phyloP scores from a whole-genome alignment of 2,329 filamentous ascomycete species.

The Cryphonectria nitschkei region DNA sequence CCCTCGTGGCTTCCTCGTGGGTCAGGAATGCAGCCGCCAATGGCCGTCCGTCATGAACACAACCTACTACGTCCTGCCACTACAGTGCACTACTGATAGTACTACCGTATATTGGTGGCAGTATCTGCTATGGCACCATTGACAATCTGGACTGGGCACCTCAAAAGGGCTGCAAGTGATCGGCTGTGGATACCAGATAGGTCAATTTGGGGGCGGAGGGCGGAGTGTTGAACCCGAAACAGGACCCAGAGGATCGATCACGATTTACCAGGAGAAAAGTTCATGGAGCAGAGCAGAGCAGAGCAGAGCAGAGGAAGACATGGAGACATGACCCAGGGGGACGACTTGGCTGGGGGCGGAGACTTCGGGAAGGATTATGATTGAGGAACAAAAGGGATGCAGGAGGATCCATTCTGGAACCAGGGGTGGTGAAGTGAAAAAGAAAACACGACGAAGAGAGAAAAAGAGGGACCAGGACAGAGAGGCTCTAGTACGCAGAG shows the following conservation, averaged over 20 bases:
- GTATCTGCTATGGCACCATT: background rate
- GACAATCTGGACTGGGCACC: background rate
- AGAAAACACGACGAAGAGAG: background rate
- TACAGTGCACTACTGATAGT: background rate
- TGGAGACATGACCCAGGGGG: background rate
- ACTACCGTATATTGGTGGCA: background rate
- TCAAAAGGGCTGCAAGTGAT: background rate
- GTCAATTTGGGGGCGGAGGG: background rate
- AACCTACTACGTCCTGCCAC: background rate
- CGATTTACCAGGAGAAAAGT: background rate
- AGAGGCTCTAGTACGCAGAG: background rate
- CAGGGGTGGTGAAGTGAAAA: background rate
- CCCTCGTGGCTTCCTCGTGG: slow-evolving; percentile 3
- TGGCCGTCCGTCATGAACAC: background rate
- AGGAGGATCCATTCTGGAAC: background rate
- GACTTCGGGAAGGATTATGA: slow-evolving; percentile 8
- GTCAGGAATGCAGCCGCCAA: background rate
- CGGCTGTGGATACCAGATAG: background rate
- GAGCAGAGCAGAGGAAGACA: too few relatives aligned
- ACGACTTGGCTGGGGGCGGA: background rate
- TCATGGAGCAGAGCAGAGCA: background rate
- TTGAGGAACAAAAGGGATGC: background rate
- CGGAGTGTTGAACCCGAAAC: background rate
- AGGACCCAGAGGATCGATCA: slow-evolving; percentile 1
- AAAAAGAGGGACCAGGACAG: background rate